phyloP scores from a whole-genome alignment of 2,329 filamentous ascomycete species.

The Catunica adiposa region DNA sequence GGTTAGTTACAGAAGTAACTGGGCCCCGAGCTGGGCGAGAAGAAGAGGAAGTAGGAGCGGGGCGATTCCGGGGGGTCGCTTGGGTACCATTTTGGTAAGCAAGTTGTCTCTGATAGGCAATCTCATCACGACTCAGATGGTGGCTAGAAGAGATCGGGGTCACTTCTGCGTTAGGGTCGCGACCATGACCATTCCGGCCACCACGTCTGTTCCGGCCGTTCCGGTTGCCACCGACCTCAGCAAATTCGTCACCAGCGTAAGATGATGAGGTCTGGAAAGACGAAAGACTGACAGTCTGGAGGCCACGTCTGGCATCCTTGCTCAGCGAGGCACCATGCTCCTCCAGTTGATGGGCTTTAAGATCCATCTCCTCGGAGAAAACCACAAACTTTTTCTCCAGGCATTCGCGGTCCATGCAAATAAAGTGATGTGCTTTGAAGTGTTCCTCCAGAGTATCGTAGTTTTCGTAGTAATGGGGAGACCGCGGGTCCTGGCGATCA shows the following conservation, averaged over 20 bases:
- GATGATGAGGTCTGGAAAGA: slow-evolving; percentile 64
- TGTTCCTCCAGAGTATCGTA: slow-evolving; percentile 76
- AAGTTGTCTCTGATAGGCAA: slow-evolving; percentile 83
- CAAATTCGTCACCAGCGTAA: slow-evolving; percentile 42
- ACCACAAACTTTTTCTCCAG: slow-evolving; percentile 96
- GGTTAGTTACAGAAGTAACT: neutral
- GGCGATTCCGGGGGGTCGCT: slow-evolving; percentile 17
- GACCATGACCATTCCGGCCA: slow-evolving; percentile 24
- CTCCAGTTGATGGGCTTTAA: slow-evolving; percentile 83
- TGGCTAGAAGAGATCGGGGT: slow-evolving; percentile 60
- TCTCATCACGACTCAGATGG: slow-evolving; percentile 61
- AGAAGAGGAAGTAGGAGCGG: neutral
- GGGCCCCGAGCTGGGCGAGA: neutral
- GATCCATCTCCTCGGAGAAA: slow-evolving; percentile 83
- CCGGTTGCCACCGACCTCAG: slow-evolving; percentile 15
- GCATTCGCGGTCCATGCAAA: slow-evolving; percentile 74
- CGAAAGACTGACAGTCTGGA: slow-evolving; percentile 71
- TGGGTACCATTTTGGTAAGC: slow-evolving; percentile 75
- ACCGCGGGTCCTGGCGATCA: slow-evolving; percentile 50
- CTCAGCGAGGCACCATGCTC: slow-evolving; percentile 64
- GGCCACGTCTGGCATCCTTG: slow-evolving; percentile 70
- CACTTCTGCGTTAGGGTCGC: slow-evolving; percentile 39
- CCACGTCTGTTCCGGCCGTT: slow-evolving; percentile 26
- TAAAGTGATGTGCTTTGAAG: slow-evolving; percentile 72
- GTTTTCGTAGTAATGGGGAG: slow-evolving; percentile 81